These are phyloP conservation scores for Przewalskia tangutica DNA, from an alignment of 257 asterid species.

Conservation along the genomic window DNA sequence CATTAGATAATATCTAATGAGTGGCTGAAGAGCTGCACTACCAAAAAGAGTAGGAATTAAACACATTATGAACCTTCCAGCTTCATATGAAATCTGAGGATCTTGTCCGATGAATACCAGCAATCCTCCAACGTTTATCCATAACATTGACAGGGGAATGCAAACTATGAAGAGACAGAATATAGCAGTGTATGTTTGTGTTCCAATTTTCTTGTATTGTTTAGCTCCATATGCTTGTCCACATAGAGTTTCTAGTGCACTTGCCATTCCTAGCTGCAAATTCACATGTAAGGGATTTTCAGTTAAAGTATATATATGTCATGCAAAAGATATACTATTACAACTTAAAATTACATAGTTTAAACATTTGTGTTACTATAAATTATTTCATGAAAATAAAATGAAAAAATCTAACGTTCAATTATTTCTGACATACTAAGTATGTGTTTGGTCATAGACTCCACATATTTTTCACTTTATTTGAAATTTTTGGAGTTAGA, in stretches of 20 bases:
- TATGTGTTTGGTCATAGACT: too few species aligned
- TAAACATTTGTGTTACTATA: background rate
- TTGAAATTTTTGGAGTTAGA: too few species aligned
- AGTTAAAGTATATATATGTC: background rate
- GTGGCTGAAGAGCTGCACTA: constrained; percentile 46
- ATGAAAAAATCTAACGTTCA: background rate
- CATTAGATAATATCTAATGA: constrained; percentile 42
- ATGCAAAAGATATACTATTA: background rate
- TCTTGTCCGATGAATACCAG: constrained; percentile 60
- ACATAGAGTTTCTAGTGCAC: constrained; percentile 65
- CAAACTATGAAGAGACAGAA: constrained; percentile 39
- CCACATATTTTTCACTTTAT: too few species aligned
- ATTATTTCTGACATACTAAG: background rate
- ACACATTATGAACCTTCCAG: constrained; percentile 51
- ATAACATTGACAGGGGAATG: constrained; percentile 49
- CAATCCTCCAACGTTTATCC: constrained; percentile 38
- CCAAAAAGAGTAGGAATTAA: constrained; percentile 54
- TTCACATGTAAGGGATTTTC: background rate
- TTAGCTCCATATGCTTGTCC: constrained; percentile 83
- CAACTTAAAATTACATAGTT: background rate
- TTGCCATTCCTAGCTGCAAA: constrained; percentile 72
- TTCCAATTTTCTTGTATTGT: constrained; percentile 58
- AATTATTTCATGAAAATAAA: background rate
- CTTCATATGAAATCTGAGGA: constrained; percentile 58
- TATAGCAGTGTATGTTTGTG: constrained; percentile 62